Conservation (phyloP, 1,139 yeast species). For the Yamadazyma buinensis region DNA sequence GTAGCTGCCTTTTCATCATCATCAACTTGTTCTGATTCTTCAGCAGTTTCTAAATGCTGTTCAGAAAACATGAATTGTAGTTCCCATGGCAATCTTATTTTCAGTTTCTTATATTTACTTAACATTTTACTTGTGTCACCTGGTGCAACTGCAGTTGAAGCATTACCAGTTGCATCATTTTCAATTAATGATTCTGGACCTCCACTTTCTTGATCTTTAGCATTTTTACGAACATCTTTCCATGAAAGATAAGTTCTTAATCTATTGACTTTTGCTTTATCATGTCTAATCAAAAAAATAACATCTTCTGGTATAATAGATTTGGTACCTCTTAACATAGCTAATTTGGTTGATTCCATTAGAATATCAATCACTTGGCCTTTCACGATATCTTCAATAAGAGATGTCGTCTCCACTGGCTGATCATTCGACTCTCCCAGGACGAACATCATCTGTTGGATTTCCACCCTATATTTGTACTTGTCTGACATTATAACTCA, state of each 20-base stretch:
- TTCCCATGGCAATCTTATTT: slow-evolving; percentile 93
- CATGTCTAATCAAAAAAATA: slow-evolving; percentile 87
- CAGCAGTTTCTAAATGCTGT: slow-evolving; percentile 81
- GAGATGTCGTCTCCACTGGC: slow-evolving; percentile 82
- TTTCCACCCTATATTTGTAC: slow-evolving; percentile 77
- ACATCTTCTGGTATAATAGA: slow-evolving; percentile 90
- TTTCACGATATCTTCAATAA: slow-evolving; percentile 91
- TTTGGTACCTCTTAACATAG: slow-evolving; percentile 76
- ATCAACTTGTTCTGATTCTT: slow-evolving; percentile 74
- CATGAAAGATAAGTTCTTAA: slow-evolving; percentile 87
- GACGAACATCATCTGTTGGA: slow-evolving; percentile 99
- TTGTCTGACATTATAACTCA: slow-evolving; percentile 30
- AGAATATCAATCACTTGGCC: slow-evolving; percentile 91
- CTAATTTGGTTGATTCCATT: slow-evolving; percentile 76
- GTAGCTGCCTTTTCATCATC: slow-evolving; percentile 90
- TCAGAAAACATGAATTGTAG: slow-evolving; percentile 89
- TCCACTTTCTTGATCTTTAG: slow-evolving; percentile 90
- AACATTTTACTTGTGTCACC: slow-evolving; percentile 56
- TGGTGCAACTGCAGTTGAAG: slow-evolving; percentile 25
- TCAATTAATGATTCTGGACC: slow-evolving; percentile 58
- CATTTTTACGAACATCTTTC: slow-evolving; percentile 97
- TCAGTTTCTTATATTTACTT: slow-evolving; percentile 65
- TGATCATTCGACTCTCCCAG: slow-evolving; percentile 95
- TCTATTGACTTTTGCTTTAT: slow-evolving; percentile 89
- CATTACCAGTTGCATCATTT: slow-evolving; percentile 32